A percentile compares a stretch with the other conserved stretches of the same genome.
These are phyloP conservation scores for Bolboschoenoplectus hybrid DNA, from an alignment of 202 grass and related monocot species.

Conservation along the genomic window DNA sequence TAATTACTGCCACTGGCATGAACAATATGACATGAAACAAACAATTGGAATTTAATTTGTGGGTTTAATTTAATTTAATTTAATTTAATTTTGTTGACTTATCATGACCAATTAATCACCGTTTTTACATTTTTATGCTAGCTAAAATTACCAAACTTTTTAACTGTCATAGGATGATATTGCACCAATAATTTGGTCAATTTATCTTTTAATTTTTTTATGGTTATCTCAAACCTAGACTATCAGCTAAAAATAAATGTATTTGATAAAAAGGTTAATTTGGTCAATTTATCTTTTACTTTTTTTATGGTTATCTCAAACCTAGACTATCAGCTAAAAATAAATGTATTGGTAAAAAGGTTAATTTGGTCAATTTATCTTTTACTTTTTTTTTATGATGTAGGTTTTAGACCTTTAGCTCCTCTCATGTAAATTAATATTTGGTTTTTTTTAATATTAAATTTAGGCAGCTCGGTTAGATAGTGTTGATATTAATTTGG, in stretches of 20 bases:
- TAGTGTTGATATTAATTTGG: neutral
- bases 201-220: too few species aligned
- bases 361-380: neutral
- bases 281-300: too few species aligned
- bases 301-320: too few species aligned
- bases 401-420: neutral
- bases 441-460: neutral
- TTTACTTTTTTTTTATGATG: neutral
- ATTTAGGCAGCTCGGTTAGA: neutral
- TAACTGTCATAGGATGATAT: neutral
- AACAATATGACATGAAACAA: neutral
- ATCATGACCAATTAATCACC: neutral
- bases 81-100: neutral
- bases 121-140: neutral
- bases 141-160: too few species aligned
- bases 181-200: neutral
- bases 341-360: neutral
- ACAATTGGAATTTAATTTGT: neutral
- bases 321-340: neutral
- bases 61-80: neutral
- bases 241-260: neutral
- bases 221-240: too few species aligned
- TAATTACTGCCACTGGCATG: too few species aligned
- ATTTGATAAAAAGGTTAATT: too few species aligned
- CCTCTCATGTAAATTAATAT: neutral